phyloP scores from a whole-genome alignment of 1,139 yeast species.

The Wickerhamomyces sp. region DNA sequence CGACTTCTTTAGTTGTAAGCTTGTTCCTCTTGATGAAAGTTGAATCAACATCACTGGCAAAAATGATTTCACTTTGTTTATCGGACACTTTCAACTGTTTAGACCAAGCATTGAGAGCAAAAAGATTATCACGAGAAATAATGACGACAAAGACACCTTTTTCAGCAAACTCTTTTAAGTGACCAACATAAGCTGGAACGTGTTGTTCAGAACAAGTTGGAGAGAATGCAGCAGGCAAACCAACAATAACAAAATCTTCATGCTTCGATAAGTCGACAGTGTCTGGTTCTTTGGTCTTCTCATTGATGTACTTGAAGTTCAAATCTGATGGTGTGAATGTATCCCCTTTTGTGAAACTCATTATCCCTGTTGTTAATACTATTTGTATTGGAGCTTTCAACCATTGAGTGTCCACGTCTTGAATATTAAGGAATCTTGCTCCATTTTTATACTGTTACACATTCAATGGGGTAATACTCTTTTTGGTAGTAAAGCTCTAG shows the following conservation, averaged over 20 bases:
- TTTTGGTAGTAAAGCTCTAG: too few relatives aligned
- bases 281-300: slow-evolving; percentile 18
- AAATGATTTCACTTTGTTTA: slow-evolving; percentile 40
- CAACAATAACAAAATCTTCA: slow-evolving; percentile 45
- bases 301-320: slow-evolving; percentile 22
- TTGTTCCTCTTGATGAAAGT: slow-evolving; percentile 49
- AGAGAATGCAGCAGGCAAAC: slow-evolving; percentile 91
- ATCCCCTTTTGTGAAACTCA: slow-evolving; percentile 1
- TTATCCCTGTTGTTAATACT: background rate
- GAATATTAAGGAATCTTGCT: too few relatives aligned
- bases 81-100: slow-evolving; percentile 45
- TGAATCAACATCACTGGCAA: slow-evolving; percentile 69
- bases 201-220: slow-evolving; percentile 82
- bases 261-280: slow-evolving; percentile 2
- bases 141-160: slow-evolving; percentile 68
- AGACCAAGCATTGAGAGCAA: slow-evolving; percentile 76
- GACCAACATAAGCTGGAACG: slow-evolving; percentile 59
- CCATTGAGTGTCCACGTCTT: too few relatives aligned
- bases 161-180: slow-evolving; percentile 34
- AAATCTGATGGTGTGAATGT: slow-evolving; percentile 26
- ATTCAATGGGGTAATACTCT: too few relatives aligned
- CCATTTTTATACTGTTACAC: too few relatives aligned
- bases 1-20: slow-evolving; percentile 48
- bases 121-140: slow-evolving; percentile 74
- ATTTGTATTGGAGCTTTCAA: too few relatives aligned